Base-by-base conservation (phyloP, 148 eudicot species). In the Camellia lanceoleosa region DNA sequence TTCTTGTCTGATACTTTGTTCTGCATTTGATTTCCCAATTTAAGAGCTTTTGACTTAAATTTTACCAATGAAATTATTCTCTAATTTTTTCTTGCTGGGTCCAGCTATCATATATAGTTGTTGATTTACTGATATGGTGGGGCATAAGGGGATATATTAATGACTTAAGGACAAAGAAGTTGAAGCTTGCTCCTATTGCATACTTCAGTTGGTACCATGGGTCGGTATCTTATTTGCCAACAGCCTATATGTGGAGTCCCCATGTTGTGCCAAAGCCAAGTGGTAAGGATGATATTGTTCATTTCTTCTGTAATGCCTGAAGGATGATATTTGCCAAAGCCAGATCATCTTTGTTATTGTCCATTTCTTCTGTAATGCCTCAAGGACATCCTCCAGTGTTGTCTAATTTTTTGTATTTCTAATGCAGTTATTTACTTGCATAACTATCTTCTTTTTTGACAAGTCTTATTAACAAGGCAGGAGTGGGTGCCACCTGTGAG, bases 171-270 rank as follows among this genome's bases (percentile, higher is more conserved):
- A 87, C 85, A 82, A 89, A 72, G 76, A 89, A 87, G 79, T 84
- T 96, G 89, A 94, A 89, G 82, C 99, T 96, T 81, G 73, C 95
- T 85, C 95, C 98, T 13, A 91, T 96, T 68, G 90, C 97, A 47
- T 96, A 93, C 89, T 92, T 94, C 71, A 96, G 93, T 87, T 87
- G 86, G 75, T 96, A 92, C 81, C 87, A 78, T 73, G 98, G 92
- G 59, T 96, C 99, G 20, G 83, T 89, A 60, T 83, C 94, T 90
- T 94, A 96, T 85, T 83, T 92, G 56, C 99, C 99, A 56, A 93
- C 92, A 11, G 93, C 92, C 77, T 96, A 96, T 80, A 96, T 96
- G 92, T 96, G 99, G 99, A 96, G 99, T 80, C 95, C 92, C 44
- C 90, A 92, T 86, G 86, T 96, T 72, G 90, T 96, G 68, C 92